Base-by-base conservation (phyloP, 2,329 filamentous ascomycete species). In the Penicillium sp. region DNA sequence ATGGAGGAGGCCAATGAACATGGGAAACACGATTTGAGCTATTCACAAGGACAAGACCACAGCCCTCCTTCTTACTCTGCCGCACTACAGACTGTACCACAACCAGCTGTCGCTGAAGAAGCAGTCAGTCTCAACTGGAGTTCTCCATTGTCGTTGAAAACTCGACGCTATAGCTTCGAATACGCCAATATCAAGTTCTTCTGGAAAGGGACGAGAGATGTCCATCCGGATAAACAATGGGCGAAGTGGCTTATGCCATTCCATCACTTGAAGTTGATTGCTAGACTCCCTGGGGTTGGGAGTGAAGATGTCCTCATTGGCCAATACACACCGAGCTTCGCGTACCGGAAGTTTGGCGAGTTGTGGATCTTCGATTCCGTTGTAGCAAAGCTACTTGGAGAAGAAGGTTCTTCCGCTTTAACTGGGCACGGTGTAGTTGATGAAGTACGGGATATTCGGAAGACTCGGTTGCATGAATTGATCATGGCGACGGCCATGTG, bases 401-500 rank as follows among this genome's bases (percentile, higher is more conserved):
- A 38, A 4, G 33, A 24, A 8, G 21, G 33, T 31, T 45, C 34
- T 10, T 10, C 29, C 2, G 17, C 34, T 29, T 47, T 15, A 22
- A 21, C 19, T n/a, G 24, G 13, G 15, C 9, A 7, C 24, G 26
- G 19, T 28, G 17, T 3, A 13, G 21, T 13, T 19, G n/a, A 19
- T 10, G 17, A 38, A 29, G 4, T 33, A 7, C 12, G 24, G 5
- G 39, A 49, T 31, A 29, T 44, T 15, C 15, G 39, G 21, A 8
- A 26, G 21, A 53, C 37, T 15, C 42, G 48, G 10, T 9, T 56
- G 2, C 49, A 54, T 33, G 48, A 56, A 3, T 6, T 53, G 33
- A 40, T 57, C 9, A 44, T 56, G 35, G 45, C 52, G 9, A 57
- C 55, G 3, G 44, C 55, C 10, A 49, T 54, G 47, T 57, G 55